Conservation (phyloP, 495 filamentous ascomycete species). For the Neurospora sp. region DNA sequence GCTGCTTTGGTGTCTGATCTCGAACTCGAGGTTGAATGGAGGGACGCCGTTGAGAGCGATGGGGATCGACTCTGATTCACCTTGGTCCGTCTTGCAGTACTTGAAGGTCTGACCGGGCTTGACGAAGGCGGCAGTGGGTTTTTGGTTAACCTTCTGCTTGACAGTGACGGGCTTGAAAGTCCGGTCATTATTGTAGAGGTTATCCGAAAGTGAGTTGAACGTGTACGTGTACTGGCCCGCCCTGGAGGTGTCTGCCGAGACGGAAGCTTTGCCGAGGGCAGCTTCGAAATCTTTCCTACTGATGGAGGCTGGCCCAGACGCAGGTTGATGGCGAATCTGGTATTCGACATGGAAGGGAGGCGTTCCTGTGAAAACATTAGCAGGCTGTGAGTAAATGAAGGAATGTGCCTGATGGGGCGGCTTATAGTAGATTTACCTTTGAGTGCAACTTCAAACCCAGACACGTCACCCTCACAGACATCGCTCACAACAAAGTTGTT, state of each 20-base stretch:
- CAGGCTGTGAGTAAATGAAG: not conserved
- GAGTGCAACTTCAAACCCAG: constrained; percentile 70
- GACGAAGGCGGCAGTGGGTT: constrained; percentile 68
- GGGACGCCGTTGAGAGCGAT: constrained; percentile 72
- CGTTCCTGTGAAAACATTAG: constrained; percentile 35
- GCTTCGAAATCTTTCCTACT: constrained; percentile 59
- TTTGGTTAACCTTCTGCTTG: constrained; percentile 70
- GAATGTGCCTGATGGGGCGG: not conserved
- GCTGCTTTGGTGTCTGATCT: constrained; percentile 80
- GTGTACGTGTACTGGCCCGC: constrained; percentile 77
- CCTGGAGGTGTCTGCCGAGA: constrained; percentile 74
- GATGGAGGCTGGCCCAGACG: constrained; percentile 49
- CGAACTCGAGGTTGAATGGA: constrained; percentile 81
- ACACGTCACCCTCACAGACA: constrained; percentile 90
- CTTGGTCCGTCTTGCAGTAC: constrained; percentile 79
- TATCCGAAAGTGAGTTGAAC: constrained; percentile 70
- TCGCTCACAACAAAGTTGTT: constrained; percentile 55
- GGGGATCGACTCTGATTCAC: constrained; percentile 74
- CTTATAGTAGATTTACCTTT: constrained; percentile 43
- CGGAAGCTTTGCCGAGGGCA: constrained; percentile 57
- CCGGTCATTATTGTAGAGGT: constrained; percentile 69
- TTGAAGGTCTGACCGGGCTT: constrained; percentile 91
- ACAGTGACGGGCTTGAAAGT: constrained; percentile 56
- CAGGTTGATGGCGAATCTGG: constrained; percentile 57
- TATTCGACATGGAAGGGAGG: constrained; percentile 82